Base-by-base conservation (phyloP, 75 land plant species). In the Ceratopteris richardii region DNA sequence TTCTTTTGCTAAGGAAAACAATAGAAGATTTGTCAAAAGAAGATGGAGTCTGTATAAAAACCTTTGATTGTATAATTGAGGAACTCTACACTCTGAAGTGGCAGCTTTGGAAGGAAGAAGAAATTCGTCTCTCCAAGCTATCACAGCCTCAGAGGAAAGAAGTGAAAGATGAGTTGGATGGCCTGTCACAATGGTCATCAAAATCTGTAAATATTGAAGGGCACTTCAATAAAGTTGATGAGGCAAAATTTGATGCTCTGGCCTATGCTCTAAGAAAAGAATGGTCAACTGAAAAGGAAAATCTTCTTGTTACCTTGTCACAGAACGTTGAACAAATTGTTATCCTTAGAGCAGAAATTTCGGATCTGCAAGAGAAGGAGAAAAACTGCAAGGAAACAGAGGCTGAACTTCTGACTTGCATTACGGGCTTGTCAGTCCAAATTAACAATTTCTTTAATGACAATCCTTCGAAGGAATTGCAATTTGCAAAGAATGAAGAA, bases 121-220 rank as follows among this genome's bases (percentile, higher is more conserved):
- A 48, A 48, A 18, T 48, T 19, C 20, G 51, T 14, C 6, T 48
- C 6, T 48, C 51, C 18, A 48, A 48, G 20, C 20, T 48, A 21
- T 48, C 51, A 5, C 51, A 48, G 18, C 51, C 51, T 17, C 51
- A 48, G 51, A 48, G 51, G 51, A 48, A 19, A 48, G 51, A 48
- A 11, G 20, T 48, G 11, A 21, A 48, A 18, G 18, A 14, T 13
- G 6, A 48, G 20, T 14, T 48, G 11, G 51, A 48, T 14, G 18
- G 21, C 4, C 20, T 48, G 20, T 48, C 51, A 10, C 11, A 21
- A 19, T 21, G 20, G 6, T 48, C 51, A 10, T 19, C 51, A 48
- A 48, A 10, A 4, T 48, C 51, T 48, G 6, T 6, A 17, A 21
- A 13, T 6, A 17, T 48, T 10, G 51, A 48, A 4, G 51, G 20